Evolutionary conservation across 2,329 filamentous ascomycete genomes (phyloP).

Genomic region (Penicillium oxalicum): DNA sequence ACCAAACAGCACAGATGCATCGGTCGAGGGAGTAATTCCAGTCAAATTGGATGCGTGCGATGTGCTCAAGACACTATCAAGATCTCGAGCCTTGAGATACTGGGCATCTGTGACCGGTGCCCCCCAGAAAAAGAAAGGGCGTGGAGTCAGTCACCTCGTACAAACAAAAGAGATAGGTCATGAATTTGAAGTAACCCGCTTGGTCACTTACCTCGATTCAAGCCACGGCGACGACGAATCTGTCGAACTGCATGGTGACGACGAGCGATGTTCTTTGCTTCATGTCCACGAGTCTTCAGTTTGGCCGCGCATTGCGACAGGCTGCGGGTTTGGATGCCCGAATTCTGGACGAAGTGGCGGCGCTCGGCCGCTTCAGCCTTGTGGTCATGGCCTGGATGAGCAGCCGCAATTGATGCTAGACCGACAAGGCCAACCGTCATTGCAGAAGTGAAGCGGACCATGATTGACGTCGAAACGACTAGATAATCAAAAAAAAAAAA

Average conservation of each 20-base stretch:
- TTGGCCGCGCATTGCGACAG: slow-evolving; percentile 45
- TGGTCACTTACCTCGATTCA: slow-evolving; percentile 21
- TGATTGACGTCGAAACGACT: not conserved
- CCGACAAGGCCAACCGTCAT: slow-evolving; percentile 20
- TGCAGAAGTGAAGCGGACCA: slow-evolving; percentile 19
- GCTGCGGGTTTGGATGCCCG: slow-evolving; percentile 36
- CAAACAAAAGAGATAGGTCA: not conserved
- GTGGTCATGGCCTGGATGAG: slow-evolving; percentile 48
- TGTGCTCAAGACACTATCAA: slow-evolving; percentile 31
- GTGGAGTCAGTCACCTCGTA: not conserved
- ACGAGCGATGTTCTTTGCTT: slow-evolving; percentile 42
- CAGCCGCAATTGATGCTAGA: slow-evolving; percentile 25
- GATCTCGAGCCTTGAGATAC: slow-evolving; percentile 30
- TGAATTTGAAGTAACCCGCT: no score
- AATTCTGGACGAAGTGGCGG: slow-evolving; percentile 40
- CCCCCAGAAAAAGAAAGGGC: no score
- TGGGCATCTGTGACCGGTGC: slow-evolving; percentile 8
- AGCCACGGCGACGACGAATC: slow-evolving; percentile 38
- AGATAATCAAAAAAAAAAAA: not conserved
- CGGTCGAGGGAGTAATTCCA: slow-evolving; percentile 17
- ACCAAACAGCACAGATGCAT: slow-evolving; percentile 25
- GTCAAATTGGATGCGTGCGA: slow-evolving; percentile 36
- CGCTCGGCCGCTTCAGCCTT: slow-evolving; percentile 47
- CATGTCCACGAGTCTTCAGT: slow-evolving; percentile 45
- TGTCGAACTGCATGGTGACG: slow-evolving; percentile 39